Base-by-base conservation (phyloP, 106 monocot species). In the Dendrobium huoshanense region DNA sequence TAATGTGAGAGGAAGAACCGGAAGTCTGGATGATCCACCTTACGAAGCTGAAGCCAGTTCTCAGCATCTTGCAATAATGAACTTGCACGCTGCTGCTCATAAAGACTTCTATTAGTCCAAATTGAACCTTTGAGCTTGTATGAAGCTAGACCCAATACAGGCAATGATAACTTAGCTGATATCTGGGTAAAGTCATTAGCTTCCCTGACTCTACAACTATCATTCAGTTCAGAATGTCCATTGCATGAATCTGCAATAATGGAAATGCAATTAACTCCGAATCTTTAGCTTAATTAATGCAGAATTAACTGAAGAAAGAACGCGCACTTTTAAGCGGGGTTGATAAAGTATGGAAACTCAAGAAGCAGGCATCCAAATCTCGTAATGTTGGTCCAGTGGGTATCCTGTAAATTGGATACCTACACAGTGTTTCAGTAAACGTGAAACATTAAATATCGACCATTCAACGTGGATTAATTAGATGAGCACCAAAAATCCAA, bases 381-480 rank as follows among this genome's bases (percentile, higher is more conserved):
- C 82, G 80, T 65, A 98, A 79, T 45, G 95, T 98, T 37, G 92
- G 89, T 27, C 98, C 98, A 8, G 83, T 98, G 4, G 98, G 98
- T 89, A 98, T 98, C 83, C 98, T 83, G 77, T 98, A 98, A 78
- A 98, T 98, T 2, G 98, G 98, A 77, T 98, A 98, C 98, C 98
- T 97, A 84, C 29, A 80, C 20, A 77, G 11, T 33, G 31, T 70
- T 70, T 13, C n/a, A 27, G 5, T 70, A 37, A 13, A 70, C 7
- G 70, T 31, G 37, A 70, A 65, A 65, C 64, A 65, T 42, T 74
- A 74, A 15, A 20, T 74, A 42, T 37, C 41, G 51, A 51, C 13
- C 10, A 15, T 13, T 15, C 10, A 10, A 51, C 10, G 13, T 22
- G 4, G 24, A 15, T 51, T 13, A 51, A 15, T 51, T 51, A 13